phyloP scores from a whole-genome alignment of 352 stramenopile species.

The Globisporangium paroecandrum region DNA sequence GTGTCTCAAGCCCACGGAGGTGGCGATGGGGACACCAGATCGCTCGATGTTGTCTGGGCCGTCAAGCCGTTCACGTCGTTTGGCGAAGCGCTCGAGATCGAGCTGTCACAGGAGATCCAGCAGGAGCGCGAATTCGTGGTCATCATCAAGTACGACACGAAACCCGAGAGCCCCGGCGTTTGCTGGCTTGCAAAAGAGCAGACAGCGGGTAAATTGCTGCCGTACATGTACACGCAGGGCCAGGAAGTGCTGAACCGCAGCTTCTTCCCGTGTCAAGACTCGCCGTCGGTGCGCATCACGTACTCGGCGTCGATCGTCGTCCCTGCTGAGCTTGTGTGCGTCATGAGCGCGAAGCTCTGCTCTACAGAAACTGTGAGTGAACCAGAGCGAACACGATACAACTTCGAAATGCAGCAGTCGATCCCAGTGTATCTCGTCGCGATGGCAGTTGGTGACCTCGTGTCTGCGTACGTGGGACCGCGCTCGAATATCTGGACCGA shows the following conservation, averaged over 20 bases:
- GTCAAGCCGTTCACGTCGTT: conserved; percentile 65
- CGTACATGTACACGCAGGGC: conserved; percentile 85
- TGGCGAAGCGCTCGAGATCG: conserved; percentile 50
- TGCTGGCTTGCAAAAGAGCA: conserved; percentile 85
- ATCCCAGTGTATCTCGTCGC: conserved; percentile 84
- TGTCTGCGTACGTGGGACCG: conserved; percentile 56
- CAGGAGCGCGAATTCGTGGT: conserved; percentile 31
- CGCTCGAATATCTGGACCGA: conserved; percentile 82
- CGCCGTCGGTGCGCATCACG: conserved; percentile 93
- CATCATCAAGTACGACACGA: conserved; percentile 61
- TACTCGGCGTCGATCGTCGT: conserved; percentile 93
- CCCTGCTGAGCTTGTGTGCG: conserved; percentile 87
- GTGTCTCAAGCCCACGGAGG: conserved; percentile 8
- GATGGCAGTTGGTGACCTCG: conserved; percentile 79
- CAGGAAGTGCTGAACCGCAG: conserved; percentile 85
- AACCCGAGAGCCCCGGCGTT: conserved; percentile 61
- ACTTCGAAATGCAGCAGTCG: conserved; percentile 79
- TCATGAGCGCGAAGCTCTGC: conserved; percentile 75
- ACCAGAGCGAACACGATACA: conserved; percentile 33
- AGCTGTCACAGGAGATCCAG: conserved; percentile 24
- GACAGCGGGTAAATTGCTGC: conserved; percentile 69
- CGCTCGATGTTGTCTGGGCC: conserved; percentile 27
- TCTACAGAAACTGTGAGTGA: conserved; percentile 18
- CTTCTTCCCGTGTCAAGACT: conserved; percentile 91
- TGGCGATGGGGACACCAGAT: background rate